Evolutionary conservation across 345 rosid species (phyloP).

Genomic region (Brassica carinata): DNA sequence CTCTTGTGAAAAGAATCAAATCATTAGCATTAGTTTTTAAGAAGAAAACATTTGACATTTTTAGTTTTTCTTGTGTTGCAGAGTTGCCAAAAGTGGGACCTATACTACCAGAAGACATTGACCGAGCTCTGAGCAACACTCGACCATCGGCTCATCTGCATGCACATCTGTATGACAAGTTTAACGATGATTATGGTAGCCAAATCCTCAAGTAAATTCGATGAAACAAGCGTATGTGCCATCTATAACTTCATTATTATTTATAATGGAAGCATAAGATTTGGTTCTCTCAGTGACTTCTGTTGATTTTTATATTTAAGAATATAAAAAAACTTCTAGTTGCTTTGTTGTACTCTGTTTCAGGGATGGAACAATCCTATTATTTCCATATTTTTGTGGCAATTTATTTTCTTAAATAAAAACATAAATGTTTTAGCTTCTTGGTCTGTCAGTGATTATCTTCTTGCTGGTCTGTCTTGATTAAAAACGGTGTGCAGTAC

Average conservation of each 20-base stretch:
- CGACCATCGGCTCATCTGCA: constrained; percentile 95
- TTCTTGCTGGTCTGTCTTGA: not conserved
- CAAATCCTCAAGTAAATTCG: constrained; percentile 61
- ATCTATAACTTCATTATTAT: constrained; percentile 12
- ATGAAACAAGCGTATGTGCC: not conserved
- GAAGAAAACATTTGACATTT: not conserved
- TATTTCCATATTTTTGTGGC: not conserved
- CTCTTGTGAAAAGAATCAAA: not conserved
- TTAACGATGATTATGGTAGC: constrained; percentile 90
- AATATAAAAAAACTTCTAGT: not conserved
- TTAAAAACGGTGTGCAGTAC: not conserved
- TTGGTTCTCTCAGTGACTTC: not conserved
- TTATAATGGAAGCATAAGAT: not conserved
- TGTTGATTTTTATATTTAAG: not conserved
- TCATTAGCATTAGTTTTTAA: not conserved
- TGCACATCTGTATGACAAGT: constrained; percentile 82
- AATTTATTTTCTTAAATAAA: not conserved
- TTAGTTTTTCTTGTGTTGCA: constrained; percentile 35
- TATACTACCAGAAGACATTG: constrained; percentile 63
- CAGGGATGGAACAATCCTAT: not conserved
- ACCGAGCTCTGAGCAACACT: constrained; percentile 77
- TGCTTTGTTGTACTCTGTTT: constrained; percentile 1
- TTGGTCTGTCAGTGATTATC: not conserved
- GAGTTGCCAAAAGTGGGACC: constrained; percentile 88
- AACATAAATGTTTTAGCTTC: not conserved